phyloP scores from a whole-genome alignment of 1,284 basidiomycete species.

The Rhodotorula sp. region DNA sequence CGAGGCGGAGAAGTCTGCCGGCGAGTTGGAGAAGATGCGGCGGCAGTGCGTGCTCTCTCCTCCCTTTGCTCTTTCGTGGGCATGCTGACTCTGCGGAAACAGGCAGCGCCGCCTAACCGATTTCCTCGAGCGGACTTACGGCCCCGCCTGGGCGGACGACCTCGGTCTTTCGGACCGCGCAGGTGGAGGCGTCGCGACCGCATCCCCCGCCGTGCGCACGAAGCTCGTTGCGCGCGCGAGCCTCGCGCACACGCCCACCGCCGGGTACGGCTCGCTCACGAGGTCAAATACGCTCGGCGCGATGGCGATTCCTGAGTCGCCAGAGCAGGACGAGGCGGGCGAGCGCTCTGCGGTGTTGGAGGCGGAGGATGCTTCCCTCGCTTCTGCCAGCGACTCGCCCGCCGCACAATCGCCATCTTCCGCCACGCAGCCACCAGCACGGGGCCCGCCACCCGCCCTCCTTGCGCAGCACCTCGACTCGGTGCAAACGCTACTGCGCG shows the following conservation, averaged over 20 bases:
- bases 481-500: conserved; percentile 30
- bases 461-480: conserved; percentile 32
- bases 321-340: not conserved
- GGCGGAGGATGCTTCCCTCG: not conserved
- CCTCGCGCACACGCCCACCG: conserved; percentile 4
- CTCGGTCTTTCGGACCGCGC: conserved; percentile 23
- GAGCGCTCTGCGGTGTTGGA: not conserved
- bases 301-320: conserved; percentile 1
- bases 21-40: conserved; percentile 22
- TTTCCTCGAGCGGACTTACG: conserved; percentile 28
- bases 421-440: not conserved
- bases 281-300: conserved; percentile 2
- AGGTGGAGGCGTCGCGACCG: not conserved
- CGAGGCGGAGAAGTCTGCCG: conserved; percentile 26
- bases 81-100: not conserved
- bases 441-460: not conserved
- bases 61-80: not conserved
- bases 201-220: conserved; percentile 18
- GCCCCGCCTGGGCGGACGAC: conserved; percentile 28
- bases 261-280: not conserved
- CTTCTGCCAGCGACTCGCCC: not conserved
- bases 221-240: conserved; percentile 16
- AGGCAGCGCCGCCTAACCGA: conserved; percentile 28
- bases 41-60: conserved; percentile 13
- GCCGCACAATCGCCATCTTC: not conserved